Conservation (phyloP, 768 basidiomycete species). For the Psilocybe subaeruginosa region DNA sequence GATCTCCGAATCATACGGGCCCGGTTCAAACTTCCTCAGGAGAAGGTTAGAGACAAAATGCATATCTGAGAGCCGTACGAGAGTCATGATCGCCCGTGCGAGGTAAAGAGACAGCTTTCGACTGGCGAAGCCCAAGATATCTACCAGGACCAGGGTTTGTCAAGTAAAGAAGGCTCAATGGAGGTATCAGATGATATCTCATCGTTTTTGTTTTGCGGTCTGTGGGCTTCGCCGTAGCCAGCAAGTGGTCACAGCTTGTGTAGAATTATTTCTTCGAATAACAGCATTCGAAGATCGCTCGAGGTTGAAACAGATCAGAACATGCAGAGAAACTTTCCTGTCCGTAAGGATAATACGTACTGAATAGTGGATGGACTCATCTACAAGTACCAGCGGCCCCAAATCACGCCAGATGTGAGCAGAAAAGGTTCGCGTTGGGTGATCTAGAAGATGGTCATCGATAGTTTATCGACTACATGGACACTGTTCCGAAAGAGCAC, state of each 20-base stretch:
- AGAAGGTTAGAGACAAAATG: background rate
- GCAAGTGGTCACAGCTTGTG: too few species aligned
- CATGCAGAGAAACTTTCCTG: background rate
- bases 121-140: background rate
- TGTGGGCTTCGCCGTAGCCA: too few species aligned
- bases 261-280: too few species aligned
- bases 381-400: background rate
- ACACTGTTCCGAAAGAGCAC: too few species aligned
- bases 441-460: too few species aligned
- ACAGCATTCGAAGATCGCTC: too few species aligned
- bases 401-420: background rate
- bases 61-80: slow-evolving; percentile 11
- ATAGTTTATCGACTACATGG: too few species aligned
- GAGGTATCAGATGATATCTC: background rate
- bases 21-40: background rate
- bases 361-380: background rate
- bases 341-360: background rate
- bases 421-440: background rate
- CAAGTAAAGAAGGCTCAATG: background rate
- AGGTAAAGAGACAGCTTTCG: slow-evolving; percentile 4
- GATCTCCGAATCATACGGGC: background rate
- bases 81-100: slow-evolving; percentile 14
- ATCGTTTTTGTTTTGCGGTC: too few species aligned
- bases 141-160: background rate
- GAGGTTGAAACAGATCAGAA: background rate